A percentile compares a stretch with the other conserved stretches of the same genome.
Evolutionary conservation across 495 filamentous ascomycete species (phyloP).

Genomic region (Polyplosphaeria fusca): DNA sequence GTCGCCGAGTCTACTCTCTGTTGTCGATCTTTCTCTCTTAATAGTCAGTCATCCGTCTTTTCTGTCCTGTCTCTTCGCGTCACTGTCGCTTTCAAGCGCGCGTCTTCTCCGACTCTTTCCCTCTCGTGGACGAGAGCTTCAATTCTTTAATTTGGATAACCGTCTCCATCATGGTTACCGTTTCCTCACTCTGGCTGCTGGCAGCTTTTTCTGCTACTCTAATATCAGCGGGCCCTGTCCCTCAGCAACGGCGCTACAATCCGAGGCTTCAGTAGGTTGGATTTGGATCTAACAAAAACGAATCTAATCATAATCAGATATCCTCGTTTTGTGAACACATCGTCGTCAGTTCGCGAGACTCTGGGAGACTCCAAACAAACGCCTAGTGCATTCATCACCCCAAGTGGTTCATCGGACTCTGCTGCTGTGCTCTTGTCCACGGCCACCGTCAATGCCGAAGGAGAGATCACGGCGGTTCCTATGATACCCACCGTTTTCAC

Average conservation of each 20-base stretch:
- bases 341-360: conserved; percentile 5
- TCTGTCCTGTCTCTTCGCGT: conserved; percentile 4
- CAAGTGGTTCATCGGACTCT: conserved; percentile 1
- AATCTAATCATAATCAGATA: conserved; percentile 10
- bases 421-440: not conserved
- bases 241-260: conserved; percentile 12
- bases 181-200: conserved; percentile 29
- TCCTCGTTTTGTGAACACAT: conserved; percentile 19
- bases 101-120: conserved; percentile 6
- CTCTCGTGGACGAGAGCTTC: conserved; percentile 8
- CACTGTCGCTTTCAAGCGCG: conserved; percentile 17
- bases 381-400: not conserved
- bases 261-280: conserved; percentile 16
- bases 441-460: not conserved
- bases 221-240: conserved; percentile 33
- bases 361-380: not conserved
- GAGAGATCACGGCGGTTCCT: not conserved
- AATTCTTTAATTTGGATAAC: conserved; percentile 20
- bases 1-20: conserved; percentile 2
- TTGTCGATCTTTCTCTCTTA: conserved; percentile 32
- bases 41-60: conserved; percentile 7
- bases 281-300: not conserved
- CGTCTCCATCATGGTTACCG: conserved; percentile 26
- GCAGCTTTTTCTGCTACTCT: conserved; percentile 25
- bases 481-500: not conserved